A percentile compares a stretch with the other conserved stretches of the same genome.
Evolutionary conservation across 345 rosid genomes (phyloP).

Genomic region (Pistacia vera): DNA sequence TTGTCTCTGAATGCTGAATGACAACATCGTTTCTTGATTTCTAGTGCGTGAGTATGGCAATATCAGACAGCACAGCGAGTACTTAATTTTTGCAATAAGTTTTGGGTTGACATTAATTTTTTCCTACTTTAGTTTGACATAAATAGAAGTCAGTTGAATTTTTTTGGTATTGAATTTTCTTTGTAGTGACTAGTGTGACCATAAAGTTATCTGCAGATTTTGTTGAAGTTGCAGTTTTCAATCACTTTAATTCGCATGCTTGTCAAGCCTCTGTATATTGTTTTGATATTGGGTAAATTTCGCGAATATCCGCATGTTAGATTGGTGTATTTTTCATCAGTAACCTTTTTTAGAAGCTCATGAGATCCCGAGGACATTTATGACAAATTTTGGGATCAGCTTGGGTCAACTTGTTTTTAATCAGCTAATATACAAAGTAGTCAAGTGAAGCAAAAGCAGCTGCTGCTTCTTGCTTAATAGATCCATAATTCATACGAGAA

Average conservation of each 20-base stretch:
- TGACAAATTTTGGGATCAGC: neutral
- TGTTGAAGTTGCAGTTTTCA: neutral
- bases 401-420: too few relatives aligned
- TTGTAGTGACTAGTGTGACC: neutral
- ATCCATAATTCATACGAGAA: too few relatives aligned
- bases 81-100: constrained; percentile 6
- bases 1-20: constrained; percentile 63
- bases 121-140: neutral
- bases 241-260: neutral
- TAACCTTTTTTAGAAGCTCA: neutral
- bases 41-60: too few relatives aligned
- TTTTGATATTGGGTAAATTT: neutral
- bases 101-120: too few relatives aligned
- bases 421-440: too few relatives aligned
- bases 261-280: neutral
- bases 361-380: too few relatives aligned
- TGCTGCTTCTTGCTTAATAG: too few relatives aligned
- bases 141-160: constrained; percentile 3
- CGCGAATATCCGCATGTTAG: neutral
- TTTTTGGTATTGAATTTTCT: too few relatives aligned
- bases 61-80: too few relatives aligned
- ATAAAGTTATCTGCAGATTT: neutral
- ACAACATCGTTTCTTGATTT: constrained; percentile 44
- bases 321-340: neutral
- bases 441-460: too few relatives aligned